Evolutionary conservation across 2,329 filamentous ascomycete genomes (phyloP).

Genomic region (Talaromyces sp.): DNA sequence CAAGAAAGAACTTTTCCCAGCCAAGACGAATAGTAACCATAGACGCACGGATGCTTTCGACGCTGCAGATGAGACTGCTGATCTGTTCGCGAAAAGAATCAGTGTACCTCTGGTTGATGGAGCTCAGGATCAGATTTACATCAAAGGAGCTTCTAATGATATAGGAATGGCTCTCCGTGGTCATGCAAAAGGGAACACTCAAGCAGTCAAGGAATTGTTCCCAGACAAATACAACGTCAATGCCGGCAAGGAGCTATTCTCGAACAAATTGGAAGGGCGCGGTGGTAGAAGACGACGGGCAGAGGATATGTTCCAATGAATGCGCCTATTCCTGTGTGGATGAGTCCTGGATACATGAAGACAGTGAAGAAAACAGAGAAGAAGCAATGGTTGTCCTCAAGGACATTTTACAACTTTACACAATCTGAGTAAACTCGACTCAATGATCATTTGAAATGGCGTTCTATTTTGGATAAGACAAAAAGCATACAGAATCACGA

Average conservation of each 20-base stretch:
- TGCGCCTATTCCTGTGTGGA: neutral
- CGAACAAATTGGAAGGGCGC: conserved; percentile 57
- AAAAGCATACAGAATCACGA: neutral
- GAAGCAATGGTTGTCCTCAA: neutral
- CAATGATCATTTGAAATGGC: neutral
- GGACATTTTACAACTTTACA: neutral
- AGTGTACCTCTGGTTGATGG: conserved; percentile 51
- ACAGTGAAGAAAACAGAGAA: neutral
- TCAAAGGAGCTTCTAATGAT: conserved; percentile 56
- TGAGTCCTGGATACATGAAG: neutral
- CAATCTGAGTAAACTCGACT: neutral
- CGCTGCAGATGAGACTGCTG: conserved; percentile 53
- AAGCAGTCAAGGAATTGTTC: conserved; percentile 65
- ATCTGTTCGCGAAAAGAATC: conserved; percentile 51
- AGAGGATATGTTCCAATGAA: conserved; percentile 68
- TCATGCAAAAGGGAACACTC: conserved; percentile 59
- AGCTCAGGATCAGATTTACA: conserved; percentile 47
- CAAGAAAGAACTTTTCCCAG: conserved; percentile 59
- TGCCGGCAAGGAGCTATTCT: conserved; percentile 67
- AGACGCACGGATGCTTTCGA: conserved; percentile 53
- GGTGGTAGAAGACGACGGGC: conserved; percentile 62
- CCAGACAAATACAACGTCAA: conserved; percentile 59
- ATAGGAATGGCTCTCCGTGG: conserved; percentile 40
- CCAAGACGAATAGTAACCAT: conserved; percentile 43
- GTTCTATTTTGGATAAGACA: neutral